Base-by-base conservation (phyloP, 2,329 filamentous ascomycete species). In the Ceratocystis smalleyi region DNA sequence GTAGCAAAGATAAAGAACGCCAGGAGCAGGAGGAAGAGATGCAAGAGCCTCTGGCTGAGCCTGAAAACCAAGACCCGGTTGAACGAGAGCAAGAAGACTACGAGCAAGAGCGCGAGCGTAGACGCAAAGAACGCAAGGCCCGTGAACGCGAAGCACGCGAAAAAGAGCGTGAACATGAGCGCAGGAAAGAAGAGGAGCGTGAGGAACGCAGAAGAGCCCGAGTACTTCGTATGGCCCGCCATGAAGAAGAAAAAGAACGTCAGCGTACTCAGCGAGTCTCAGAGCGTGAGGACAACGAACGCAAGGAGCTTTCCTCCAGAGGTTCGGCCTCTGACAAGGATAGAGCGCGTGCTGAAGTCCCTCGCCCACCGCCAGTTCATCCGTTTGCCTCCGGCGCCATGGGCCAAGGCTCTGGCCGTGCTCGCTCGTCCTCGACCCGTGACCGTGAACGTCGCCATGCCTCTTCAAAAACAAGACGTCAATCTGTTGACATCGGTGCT, bases 341-440 rank as follows among this genome's bases (percentile, higher is more conserved):
- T 43, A 30, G 43, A n/a, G 71, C 75, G 47, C 79, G 81, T 45
- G 74, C 79, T 3, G 77, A 79, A 10, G 65, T 66, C 19, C 75
- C 79, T 6, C 83, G 82, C 67, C 75, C 82, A 45, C 81, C 65
- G 10, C 65, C 95, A 66, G 83, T 79, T 70, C 82, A 83, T 12
- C 83, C 86, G 1, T 62, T 64, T 61, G 59, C 35, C 17, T 40
- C 57, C 7, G 63, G 55, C 7, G 63, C 64, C 5, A 24, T 22
- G 8, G 57, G 27, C 30, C 47, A 43, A 30, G 30, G 24, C n/a
- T n/a, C 27, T 43, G 83, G 83, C 15, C 77, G 88, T 63, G 84
- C 85, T 32, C 82, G 87, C 35, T 83, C 86, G 1, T 86, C 85
- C 72, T 86, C 89, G 10, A 83, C 81, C 35, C 64, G 60, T 27